A percentile compares a stretch with the other conserved stretches of the same genome.
These are phyloP conservation scores for Trichoderma breve DNA, from an alignment of 2,329 filamentous ascomycete genomes.

Conservation along the genomic window DNA sequence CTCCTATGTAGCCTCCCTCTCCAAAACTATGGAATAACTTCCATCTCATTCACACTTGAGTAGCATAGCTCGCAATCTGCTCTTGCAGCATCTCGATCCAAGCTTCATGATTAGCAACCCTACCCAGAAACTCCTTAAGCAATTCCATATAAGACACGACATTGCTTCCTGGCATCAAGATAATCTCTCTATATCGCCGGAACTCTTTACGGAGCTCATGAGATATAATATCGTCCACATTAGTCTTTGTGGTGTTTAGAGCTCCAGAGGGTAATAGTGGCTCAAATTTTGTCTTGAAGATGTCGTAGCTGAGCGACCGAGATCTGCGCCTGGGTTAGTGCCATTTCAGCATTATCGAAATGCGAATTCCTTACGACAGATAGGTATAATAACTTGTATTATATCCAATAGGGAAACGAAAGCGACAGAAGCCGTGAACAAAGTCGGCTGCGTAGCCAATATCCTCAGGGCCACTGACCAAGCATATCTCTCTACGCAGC, in stretches of 20 bases:
- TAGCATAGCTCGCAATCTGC: not conserved
- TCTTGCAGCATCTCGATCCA: constrained; percentile 32
- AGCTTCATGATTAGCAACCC: constrained; percentile 67
- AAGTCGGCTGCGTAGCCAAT: constrained; percentile 51
- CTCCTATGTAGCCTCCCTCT: not conserved
- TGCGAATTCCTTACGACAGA: constrained; percentile 53
- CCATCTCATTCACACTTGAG: not conserved
- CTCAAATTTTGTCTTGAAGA: constrained; percentile 71
- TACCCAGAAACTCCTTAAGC: constrained; percentile 67
- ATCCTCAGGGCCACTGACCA: constrained; percentile 65
- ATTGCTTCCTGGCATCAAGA: constrained; percentile 69
- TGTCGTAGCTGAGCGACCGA: constrained; percentile 46
- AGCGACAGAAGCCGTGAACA: constrained; percentile 68
- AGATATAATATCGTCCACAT: constrained; percentile 48
- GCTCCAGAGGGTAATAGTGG: constrained; percentile 30
- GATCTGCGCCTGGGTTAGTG: not conserved
- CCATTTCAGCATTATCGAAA: too few relatives aligned
- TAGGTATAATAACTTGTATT: constrained; percentile 74
- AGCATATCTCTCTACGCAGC: constrained; percentile 62
- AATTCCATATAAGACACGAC: constrained; percentile 69
- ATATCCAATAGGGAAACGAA: constrained; percentile 73
- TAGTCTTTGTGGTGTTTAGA: not conserved
- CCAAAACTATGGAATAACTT: not conserved
- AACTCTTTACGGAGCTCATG: constrained; percentile 68
- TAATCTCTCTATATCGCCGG: constrained; percentile 67